Conservation (phyloP, 257 asterid genomes). For the Avicennia marina region DNA sequence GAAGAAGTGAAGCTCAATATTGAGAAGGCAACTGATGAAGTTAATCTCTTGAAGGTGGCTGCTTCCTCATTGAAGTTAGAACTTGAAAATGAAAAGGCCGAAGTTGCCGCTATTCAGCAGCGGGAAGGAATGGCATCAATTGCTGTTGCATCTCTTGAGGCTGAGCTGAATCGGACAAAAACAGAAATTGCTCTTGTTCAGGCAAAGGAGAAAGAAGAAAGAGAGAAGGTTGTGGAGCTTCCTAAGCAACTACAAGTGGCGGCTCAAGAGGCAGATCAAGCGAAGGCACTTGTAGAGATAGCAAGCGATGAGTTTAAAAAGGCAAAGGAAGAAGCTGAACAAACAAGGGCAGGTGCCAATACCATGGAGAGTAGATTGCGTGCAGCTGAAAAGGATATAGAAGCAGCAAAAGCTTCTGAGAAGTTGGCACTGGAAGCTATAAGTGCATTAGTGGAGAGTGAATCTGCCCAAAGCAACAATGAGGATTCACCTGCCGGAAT, state of each 20-base stretch:
- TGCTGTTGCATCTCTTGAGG: conserved; percentile 75
- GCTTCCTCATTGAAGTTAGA: conserved; percentile 56
- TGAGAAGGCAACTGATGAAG: conserved; percentile 57
- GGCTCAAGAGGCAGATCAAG: conserved; percentile 65
- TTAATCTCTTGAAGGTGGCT: conserved; percentile 61
- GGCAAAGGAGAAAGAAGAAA: conserved; percentile 60
- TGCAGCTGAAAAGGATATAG: conserved; percentile 83
- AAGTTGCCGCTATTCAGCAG: conserved; percentile 52
- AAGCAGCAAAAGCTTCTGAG: conserved; percentile 87
- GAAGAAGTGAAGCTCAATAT: conserved; percentile 67
- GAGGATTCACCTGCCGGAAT: conserved; percentile 52
- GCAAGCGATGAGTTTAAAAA: conserved; percentile 59
- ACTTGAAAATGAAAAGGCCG: conserved; percentile 61
- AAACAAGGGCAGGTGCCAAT: conserved; percentile 59
- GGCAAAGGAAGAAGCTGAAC: conserved; percentile 76
- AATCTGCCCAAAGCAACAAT: conserved; percentile 36
- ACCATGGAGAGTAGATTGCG: conserved; percentile 61
- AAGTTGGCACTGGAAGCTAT: conserved; percentile 82
- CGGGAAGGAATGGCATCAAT: conserved; percentile 87
- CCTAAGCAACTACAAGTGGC: conserved; percentile 70
- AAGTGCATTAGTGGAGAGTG: conserved; percentile 74
- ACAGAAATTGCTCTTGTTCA: conserved; percentile 56
- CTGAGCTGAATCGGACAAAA: conserved; percentile 54
- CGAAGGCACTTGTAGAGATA: conserved; percentile 37
- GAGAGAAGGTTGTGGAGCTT: conserved; percentile 68